These are phyloP conservation scores for Suhomyces canberraensis DNA, from an alignment of 805 yeast species.

Conservation along the genomic window DNA sequence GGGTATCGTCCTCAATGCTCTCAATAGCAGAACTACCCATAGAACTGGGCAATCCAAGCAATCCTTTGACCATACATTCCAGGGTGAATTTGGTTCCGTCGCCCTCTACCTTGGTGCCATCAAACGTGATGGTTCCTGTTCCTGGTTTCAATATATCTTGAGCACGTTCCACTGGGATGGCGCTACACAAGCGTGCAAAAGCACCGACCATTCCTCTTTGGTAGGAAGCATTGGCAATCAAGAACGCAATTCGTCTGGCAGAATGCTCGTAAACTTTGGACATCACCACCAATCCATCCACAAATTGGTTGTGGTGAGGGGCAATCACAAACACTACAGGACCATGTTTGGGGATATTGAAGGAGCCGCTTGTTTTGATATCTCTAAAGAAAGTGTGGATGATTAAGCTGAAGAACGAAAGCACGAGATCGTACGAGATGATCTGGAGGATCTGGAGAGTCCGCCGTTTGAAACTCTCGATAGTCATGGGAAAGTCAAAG, in stretches of 20 bases:
- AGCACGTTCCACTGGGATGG: conserved; percentile 43
- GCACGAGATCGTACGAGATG: conserved; percentile 26
- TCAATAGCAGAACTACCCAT: conserved; percentile 33
- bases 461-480: too few species aligned
- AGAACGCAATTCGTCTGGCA: conserved; percentile 32
- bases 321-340: conserved; percentile 41
- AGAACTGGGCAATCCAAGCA: conserved; percentile 35
- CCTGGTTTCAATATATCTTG: conserved; percentile 34
- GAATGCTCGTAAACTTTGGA: conserved; percentile 29
- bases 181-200: conserved; percentile 28
- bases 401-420: conserved; percentile 32
- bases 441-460: background rate
- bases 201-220: conserved; percentile 30
- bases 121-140: conserved; percentile 27
- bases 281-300: conserved; percentile 39
- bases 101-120: conserved; percentile 25
- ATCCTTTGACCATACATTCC: conserved; percentile 33
- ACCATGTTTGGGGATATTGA: conserved; percentile 36
- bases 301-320: conserved; percentile 43
- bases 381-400: conserved; percentile 42
- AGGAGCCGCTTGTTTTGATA: conserved; percentile 35
- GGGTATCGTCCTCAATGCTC: conserved; percentile 28
- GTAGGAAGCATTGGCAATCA: conserved; percentile 38
- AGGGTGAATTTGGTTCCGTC: conserved; percentile 31
- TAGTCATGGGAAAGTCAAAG: too few species aligned